Evolutionary conservation across 23 red algal species (phyloP), one percentile per base, ranked within the genome.

Genomic region (Agarophyton chilense): DNA sequence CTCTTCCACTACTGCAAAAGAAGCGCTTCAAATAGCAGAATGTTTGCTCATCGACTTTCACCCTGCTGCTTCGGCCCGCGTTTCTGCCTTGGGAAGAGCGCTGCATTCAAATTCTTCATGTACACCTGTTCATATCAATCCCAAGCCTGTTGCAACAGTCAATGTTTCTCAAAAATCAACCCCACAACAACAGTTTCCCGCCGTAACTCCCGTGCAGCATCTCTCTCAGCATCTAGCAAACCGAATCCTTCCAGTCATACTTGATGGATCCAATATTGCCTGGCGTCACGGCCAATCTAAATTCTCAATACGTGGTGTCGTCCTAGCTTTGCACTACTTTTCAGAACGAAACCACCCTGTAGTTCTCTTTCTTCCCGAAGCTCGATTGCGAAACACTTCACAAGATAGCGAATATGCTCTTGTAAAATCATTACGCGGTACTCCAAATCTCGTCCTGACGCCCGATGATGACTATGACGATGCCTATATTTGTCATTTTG

Each of bases 241-340:
- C 51, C 32, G 31, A 19, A 78, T 33, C 18, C 56, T 61, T 19
- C 84, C 71, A 9, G 77, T 95, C 34, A 52, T 91, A 9, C 62
- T 95, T 42, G 94, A 95, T 77, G 94, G 94, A 70, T 77, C 94
- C 10, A 95, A 95, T 52, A 87, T 95, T 39, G 86, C 86, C 14
- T 95, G 94, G 94, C 78, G 77, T 42, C 94, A 95, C 72, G 86
- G 86, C 19, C 52, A 56, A 1, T 45, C 56, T 52, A 52, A 29
- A 33, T 95, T 95, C 72, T 91, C 85, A 17, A 56, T 76, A 25
- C 75, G 79, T 7, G 94, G 94, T 38, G 66, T 84, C 16, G 74
- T 84, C 2, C 19, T 77, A 45, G 94, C 94, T 35, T 38, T 81
- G 7, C 65, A 50, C 9, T 91, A 81, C 77, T 95, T 95, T 70